Evolutionary conservation across 2,329 filamentous ascomycete species (phyloP).

Genomic region (Neopestalotiopsis sp.): DNA sequence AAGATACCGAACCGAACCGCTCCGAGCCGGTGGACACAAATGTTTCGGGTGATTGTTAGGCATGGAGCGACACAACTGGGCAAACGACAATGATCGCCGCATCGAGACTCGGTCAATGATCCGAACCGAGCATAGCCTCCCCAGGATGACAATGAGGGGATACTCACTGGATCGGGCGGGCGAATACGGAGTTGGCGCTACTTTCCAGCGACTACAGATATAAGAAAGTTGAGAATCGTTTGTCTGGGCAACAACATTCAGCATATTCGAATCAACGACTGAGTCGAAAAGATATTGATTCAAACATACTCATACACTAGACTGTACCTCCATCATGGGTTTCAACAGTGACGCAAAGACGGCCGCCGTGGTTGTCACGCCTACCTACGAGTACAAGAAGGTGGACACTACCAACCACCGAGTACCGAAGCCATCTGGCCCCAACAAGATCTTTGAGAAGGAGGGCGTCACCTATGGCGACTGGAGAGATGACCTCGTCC

Average conservation of each 20-base stretch:
- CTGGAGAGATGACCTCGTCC: constrained; percentile 32
- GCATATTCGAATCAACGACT: neutral
- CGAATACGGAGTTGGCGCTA: neutral
- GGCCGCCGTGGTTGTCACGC: neutral
- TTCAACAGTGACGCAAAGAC: constrained; percentile 1
- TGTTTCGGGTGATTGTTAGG: neutral
- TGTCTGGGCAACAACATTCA: neutral
- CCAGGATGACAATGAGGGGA: neutral
- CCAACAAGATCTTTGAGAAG: constrained; percentile 16
- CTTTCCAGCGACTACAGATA: neutral
- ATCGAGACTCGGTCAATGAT: neutral
- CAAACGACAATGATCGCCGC: neutral
- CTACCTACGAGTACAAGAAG: neutral
- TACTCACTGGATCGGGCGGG: neutral
- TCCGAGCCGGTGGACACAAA: neutral
- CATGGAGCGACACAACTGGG: neutral
- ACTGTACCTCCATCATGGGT: constrained; percentile 6
- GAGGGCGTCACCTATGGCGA: constrained; percentile 21
- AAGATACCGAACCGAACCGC: constrained; percentile 9
- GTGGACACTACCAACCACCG: neutral
- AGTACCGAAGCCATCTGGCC: constrained; percentile 11
- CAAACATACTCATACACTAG: neutral
- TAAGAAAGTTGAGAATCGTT: constrained; percentile 1
- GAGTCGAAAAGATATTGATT: neutral
- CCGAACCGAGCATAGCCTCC: constrained; percentile 9